Evolutionary conservation across 805 yeast species (phyloP).

Genomic region (Blastobotrys mokoenaii): DNA sequence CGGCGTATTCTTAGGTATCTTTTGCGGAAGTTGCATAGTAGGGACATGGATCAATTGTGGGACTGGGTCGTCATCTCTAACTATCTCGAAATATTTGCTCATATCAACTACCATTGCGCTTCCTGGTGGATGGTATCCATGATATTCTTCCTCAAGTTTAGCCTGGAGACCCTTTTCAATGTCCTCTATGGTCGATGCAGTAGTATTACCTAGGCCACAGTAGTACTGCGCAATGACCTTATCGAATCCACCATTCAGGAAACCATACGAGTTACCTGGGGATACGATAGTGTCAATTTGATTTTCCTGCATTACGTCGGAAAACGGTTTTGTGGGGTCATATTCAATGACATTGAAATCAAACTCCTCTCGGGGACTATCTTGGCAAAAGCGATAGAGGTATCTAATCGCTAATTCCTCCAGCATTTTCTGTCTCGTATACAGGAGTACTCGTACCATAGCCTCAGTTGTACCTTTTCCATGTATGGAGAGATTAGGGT

Average conservation of each 20-base stretch:
- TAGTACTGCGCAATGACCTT: slow-evolving; percentile 29
- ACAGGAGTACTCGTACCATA: not conserved
- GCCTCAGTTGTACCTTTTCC: too few relatives aligned
- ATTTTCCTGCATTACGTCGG: not conserved
- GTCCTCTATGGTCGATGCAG: slow-evolving; percentile 13
- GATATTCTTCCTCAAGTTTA: slow-evolving; percentile 4
- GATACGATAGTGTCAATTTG: slow-evolving; percentile 31
- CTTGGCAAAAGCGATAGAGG: not conserved
- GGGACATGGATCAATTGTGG: slow-evolving; percentile 31
- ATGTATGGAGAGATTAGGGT: not conserved
- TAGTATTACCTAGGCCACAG: slow-evolving; percentile 7
- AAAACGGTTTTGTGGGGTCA: too few relatives aligned
- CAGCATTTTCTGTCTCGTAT: not conserved
- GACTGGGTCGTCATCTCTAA: slow-evolving; percentile 11
- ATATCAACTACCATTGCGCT: slow-evolving; percentile 28
- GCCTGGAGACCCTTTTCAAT: slow-evolving; percentile 13
- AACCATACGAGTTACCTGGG: slow-evolving; percentile 46
- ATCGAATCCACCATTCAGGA: slow-evolving; percentile 47
- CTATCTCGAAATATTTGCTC: slow-evolving; percentile 7
- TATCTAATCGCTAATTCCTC: not conserved
- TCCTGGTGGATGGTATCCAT: slow-evolving; percentile 30
- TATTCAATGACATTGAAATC: too few relatives aligned
- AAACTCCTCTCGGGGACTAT: too few relatives aligned
- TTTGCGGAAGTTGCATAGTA: slow-evolving; percentile 32
- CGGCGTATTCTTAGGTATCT: slow-evolving; percentile 10